Percentiles rank a stretch among this genome's conserved stretches.
These are phyloP conservation scores for Periconia sp. DNA, from an alignment of 2,329 filamentous ascomycete species.

Conservation along the genomic window DNA sequence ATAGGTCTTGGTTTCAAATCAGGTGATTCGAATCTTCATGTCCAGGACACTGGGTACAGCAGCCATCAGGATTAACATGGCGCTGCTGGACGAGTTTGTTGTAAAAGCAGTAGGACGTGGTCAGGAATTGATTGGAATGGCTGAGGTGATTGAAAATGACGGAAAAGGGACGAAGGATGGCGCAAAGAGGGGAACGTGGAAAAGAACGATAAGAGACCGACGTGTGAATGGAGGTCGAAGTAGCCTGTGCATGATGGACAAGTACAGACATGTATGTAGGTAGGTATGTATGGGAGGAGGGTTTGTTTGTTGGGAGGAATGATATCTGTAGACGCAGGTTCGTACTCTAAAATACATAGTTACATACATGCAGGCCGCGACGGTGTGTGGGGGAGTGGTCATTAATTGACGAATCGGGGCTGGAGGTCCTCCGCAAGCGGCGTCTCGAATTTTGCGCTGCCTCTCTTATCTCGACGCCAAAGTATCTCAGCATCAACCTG, in stretches of 20 bases:
- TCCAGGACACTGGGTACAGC: neutral
- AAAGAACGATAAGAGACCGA: neutral
- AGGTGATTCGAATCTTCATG: constrained; percentile 5
- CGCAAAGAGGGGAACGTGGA: too few relatives aligned
- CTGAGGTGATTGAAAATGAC: too few relatives aligned
- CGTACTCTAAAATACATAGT: neutral
- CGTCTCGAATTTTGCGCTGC: too few relatives aligned
- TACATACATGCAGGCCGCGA: neutral
- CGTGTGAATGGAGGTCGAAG: neutral
- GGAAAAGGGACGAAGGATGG: too few relatives aligned
- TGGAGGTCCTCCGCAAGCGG: neutral
- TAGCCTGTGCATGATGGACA: neutral
- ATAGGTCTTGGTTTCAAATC: constrained; percentile 15
- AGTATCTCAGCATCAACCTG: too few relatives aligned
- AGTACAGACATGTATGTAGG: neutral
- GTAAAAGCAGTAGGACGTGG: too few relatives aligned
- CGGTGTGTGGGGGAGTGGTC: neutral
- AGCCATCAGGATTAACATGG: neutral
- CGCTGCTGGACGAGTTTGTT: neutral
- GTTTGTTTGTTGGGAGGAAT: too few relatives aligned
- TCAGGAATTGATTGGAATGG: too few relatives aligned
- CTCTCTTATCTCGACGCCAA: too few relatives aligned
- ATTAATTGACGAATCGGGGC: constrained; percentile 3
- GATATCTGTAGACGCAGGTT: neutral
- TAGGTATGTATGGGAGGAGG: too few relatives aligned